A percentile compares a stretch with the other conserved stretches of the same genome.
These are phyloP conservation scores for Avena atlantica DNA, from an alignment of 176 grass and related monocot species.

Conservation along the genomic window DNA sequence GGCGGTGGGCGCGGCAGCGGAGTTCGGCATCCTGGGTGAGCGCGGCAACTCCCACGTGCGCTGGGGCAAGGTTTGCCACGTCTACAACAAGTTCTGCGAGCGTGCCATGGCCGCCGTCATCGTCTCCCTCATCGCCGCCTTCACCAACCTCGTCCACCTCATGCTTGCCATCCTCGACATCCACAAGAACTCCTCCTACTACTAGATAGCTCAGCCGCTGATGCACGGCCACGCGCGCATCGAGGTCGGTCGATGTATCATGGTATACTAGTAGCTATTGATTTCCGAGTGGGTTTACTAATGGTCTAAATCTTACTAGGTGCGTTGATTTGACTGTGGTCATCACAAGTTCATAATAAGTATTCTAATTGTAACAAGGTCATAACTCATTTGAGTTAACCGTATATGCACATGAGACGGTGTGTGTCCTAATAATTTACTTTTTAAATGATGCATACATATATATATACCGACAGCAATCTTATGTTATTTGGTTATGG, in stretches of 20 bases:
- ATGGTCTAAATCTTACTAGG: too few relatives aligned
- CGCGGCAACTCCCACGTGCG: slow-evolving; percentile 59
- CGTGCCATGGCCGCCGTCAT: slow-evolving; percentile 55
- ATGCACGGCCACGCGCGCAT: too few relatives aligned
- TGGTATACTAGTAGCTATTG: background rate
- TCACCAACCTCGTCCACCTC: slow-evolving; percentile 63
- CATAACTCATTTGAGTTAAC: too few relatives aligned
- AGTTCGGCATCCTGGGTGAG: slow-evolving; percentile 57
- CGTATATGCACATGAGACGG: too few relatives aligned
- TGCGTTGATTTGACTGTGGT: too few relatives aligned
- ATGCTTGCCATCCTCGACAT: slow-evolving; percentile 62
- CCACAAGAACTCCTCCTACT: slow-evolving; percentile 67
- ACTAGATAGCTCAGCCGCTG: slow-evolving; percentile 5
- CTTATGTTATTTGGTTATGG: too few relatives aligned
- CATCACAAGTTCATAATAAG: too few relatives aligned
- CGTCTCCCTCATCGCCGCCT: slow-evolving; percentile 52
- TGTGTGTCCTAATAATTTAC: too few relatives aligned
- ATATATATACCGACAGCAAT: too few relatives aligned
- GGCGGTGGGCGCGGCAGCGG: slow-evolving; percentile 43
- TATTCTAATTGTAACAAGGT: too few relatives aligned
- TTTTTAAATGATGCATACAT: too few relatives aligned
- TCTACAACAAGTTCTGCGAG: slow-evolving; percentile 64
- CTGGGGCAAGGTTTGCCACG: slow-evolving; percentile 69
- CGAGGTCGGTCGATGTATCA: background rate
- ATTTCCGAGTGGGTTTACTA: background rate